These are phyloP conservation scores for Heliosperma pusillum DNA, from an alignment of 148 eudicot species.

Conservation along the genomic window DNA sequence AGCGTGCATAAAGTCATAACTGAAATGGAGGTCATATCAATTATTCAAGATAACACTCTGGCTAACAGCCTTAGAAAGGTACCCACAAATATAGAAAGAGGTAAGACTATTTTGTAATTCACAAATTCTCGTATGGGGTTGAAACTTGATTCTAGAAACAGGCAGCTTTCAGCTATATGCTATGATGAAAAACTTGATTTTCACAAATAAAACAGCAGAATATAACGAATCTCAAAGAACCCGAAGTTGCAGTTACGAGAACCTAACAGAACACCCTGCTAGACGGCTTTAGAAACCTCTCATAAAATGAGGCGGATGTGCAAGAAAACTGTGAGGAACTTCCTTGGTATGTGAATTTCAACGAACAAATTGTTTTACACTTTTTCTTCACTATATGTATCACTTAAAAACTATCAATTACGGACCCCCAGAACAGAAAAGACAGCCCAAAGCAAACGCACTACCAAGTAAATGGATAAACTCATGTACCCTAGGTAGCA, in stretches of 20 bases:
- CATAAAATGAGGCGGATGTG: not conserved
- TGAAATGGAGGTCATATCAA: no score
- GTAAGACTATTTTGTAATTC: not conserved
- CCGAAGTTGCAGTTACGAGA: not conserved
- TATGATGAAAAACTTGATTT: not conserved
- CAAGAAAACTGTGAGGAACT: conserved; percentile 3
- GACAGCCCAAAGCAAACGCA: not conserved
- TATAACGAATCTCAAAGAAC: not conserved
- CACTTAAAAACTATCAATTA: not conserved
- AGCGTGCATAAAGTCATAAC: no score
- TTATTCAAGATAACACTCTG: no score
- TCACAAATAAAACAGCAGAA: not conserved
- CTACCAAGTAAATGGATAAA: not conserved
- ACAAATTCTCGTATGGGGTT: not conserved
- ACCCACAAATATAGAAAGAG: not conserved
- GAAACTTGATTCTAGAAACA: no score
- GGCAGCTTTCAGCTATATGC: not conserved
- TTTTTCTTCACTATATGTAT: not conserved
- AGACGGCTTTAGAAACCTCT: not conserved
- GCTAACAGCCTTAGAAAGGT: not conserved
- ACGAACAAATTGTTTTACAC: not conserved
- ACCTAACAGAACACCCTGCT: not conserved
- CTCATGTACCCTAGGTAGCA: not conserved
- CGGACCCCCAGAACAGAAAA: not conserved
- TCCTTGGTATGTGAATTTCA: not conserved